These are phyloP conservation scores for Phytophthora constricta DNA, from an alignment of 352 stramenopile genomes.

Conservation along the genomic window DNA sequence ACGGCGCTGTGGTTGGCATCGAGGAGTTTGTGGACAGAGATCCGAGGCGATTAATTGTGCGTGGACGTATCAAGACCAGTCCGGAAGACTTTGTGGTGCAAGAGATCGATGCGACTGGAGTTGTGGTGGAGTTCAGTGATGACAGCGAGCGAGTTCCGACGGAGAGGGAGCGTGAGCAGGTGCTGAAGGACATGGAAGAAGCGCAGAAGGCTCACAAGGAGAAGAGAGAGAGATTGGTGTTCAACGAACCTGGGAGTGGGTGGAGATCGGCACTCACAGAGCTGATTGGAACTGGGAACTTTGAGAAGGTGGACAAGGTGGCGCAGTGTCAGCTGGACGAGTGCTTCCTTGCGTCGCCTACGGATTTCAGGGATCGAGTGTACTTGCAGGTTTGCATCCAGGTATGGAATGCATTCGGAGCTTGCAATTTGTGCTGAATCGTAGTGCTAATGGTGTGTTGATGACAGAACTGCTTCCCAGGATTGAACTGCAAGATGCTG, in stretches of 20 bases:
- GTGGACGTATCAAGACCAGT: slow-evolving; percentile 51
- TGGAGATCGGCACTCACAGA: slow-evolving; percentile 55
- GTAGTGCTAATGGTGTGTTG: neutral
- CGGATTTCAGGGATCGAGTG: slow-evolving; percentile 62
- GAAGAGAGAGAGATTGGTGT: slow-evolving; percentile 55
- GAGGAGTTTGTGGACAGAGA: slow-evolving; percentile 43
- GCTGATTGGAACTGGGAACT: slow-evolving; percentile 27
- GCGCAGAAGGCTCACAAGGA: slow-evolving; percentile 30
- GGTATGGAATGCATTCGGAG: slow-evolving; percentile 39
- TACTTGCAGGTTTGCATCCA: slow-evolving; percentile 81
- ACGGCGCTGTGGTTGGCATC: slow-evolving; percentile 51
- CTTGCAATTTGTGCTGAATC: too few species aligned
- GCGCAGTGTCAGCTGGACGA: slow-evolving; percentile 21
- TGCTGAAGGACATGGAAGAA: slow-evolving; percentile 42
- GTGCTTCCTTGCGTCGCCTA: slow-evolving; percentile 44
- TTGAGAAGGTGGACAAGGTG: slow-evolving; percentile 33
- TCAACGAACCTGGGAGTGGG: slow-evolving; percentile 53
- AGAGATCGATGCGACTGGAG: slow-evolving; percentile 57
- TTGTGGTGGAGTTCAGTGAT: slow-evolving; percentile 48
- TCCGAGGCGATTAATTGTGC: slow-evolving; percentile 23
- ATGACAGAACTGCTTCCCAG: slow-evolving; percentile 66
- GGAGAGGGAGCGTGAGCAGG: slow-evolving; percentile 35
- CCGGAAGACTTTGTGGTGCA: slow-evolving; percentile 76
- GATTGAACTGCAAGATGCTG: slow-evolving; percentile 65
- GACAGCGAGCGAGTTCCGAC: slow-evolving; percentile 39